Evolutionary conservation across 345 rosid genomes (phyloP).

Genomic region (Populus tremula): DNA sequence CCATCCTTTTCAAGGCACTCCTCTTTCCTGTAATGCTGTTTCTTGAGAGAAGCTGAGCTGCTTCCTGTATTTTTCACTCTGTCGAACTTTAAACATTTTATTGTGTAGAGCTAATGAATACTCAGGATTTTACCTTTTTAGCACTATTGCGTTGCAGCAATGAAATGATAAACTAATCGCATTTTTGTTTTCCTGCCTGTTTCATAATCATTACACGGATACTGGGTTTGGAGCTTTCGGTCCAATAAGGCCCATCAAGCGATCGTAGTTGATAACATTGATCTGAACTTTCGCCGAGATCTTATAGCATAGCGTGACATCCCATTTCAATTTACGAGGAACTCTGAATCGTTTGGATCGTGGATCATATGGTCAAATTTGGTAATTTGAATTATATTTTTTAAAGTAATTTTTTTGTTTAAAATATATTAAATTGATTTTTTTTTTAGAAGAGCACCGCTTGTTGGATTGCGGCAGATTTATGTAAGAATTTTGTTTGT

Average conservation of each 20-base stretch:
- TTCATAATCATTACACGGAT: neutral
- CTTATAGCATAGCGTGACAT: neutral
- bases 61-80: slow-evolving; percentile 12
- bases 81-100: slow-evolving; percentile 6
- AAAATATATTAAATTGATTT: no score
- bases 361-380: no score
- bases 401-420: no score
- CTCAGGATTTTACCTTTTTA: slow-evolving; percentile 23
- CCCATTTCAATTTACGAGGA: neutral
- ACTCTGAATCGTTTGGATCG: neutral
- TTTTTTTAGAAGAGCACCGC: no score
- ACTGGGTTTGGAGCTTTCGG: neutral
- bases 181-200: neutral
- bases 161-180: neutral
- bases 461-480: no score
- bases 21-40: neutral
- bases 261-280: neutral
- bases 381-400: no score
- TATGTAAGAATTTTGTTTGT: no score
- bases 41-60: slow-evolving; percentile 3
- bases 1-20: neutral
- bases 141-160: neutral
- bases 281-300: no score
- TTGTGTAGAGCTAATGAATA: slow-evolving; percentile 14
- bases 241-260: neutral